Evolutionary conservation across 2,329 filamentous ascomycete species (phyloP), one percentile per base, ranked within the genome.

Genomic region (Tolypocladium capitatum): DNA sequence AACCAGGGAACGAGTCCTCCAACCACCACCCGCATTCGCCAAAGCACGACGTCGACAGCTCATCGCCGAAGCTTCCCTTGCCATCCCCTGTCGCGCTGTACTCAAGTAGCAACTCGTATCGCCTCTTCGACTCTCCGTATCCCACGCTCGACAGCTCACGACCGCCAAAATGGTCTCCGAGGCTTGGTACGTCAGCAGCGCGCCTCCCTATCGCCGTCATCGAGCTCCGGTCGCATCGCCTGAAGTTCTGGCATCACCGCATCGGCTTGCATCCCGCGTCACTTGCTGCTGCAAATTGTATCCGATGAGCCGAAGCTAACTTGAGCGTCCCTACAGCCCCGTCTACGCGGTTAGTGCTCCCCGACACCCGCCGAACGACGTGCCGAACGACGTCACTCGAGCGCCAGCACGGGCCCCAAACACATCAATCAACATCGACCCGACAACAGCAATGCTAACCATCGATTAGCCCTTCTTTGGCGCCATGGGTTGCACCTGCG

Each of bases 401-500:
- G 51, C 52, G 47, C 46, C 49, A 46, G 46, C 51, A 54, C 50
- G 50, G 54, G 46, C 51, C 49, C 47, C 45, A 45, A 49, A 51
- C 51, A 49, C 49, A 47, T 49, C 52, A 50, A 47, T 49, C 52
- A 50, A 48, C 46, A 48, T 48, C 48, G 49, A 52, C 31, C 16
- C 48, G 38, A 54, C 53, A 49, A 54, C 53, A 49, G 41, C 35
- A 49, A 48, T 52, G 58, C 68, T 72, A 62, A 69, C 59, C 41
- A 49, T 50, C n/a, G 42, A 52, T 45, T 62, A 80, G 76, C 75
- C 90, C 72, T 96, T 96, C 76, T 96, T 96, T 65, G 89, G 90
- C 74, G 89, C 88, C 68, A 92, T 96, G 85, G 90, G 90, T 69
- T 96, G 90, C 80, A 92, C 89, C 84, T 62, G 85, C 81, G 88